phyloP scores from a whole-genome alignment of 2,329 filamentous ascomycete species.

The Trichophyton mentagrophytes region DNA sequence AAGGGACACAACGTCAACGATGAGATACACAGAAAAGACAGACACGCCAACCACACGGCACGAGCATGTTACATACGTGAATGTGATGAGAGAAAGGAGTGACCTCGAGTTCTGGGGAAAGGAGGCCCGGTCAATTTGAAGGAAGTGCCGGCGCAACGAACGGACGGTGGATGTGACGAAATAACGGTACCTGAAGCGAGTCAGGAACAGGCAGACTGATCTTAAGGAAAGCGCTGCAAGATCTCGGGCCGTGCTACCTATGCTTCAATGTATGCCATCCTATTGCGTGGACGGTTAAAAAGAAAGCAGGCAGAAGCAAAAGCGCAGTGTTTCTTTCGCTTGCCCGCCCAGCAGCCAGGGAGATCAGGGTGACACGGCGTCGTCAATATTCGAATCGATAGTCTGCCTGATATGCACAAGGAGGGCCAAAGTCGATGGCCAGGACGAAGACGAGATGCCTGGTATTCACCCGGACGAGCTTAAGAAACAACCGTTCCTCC shows the following conservation, averaged over 20 bases:
- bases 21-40: neutral
- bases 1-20: neutral
- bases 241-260: slow-evolving; percentile 4
- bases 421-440: neutral
- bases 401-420: neutral
- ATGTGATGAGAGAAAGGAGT: neutral
- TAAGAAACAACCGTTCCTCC: neutral
- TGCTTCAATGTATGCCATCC: neutral
- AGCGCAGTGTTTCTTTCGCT: neutral
- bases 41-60: neutral
- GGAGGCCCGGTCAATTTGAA: neutral
- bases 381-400: slow-evolving; percentile 2
- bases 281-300: neutral
- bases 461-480: neutral
- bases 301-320: neutral
- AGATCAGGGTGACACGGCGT: neutral
- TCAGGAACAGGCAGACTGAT: neutral
- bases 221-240: neutral
- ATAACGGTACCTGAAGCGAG: neutral
- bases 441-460: neutral
- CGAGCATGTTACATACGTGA: neutral
- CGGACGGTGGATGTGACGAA: neutral
- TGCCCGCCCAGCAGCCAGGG: neutral
- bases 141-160: neutral
- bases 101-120: neutral